These are phyloP conservation scores for Emericellopsis terricola DNA, from an alignment of 495 filamentous ascomycete genomes.

Conservation along the genomic window DNA sequence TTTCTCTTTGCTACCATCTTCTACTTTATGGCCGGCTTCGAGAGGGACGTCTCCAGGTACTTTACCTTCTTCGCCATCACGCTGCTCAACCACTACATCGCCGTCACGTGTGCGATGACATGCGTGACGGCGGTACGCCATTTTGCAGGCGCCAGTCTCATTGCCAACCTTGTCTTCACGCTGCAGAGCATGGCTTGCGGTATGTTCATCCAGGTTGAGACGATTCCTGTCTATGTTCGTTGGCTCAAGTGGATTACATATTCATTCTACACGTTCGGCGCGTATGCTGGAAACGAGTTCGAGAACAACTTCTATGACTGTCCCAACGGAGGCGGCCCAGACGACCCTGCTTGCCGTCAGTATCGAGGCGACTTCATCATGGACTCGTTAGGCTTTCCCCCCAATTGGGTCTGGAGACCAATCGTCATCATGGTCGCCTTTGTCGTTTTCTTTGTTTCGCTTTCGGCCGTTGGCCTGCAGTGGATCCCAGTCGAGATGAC, in stretches of 20 bases:
- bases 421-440: conserved; percentile 42
- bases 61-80: conserved; percentile 49
- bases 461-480: conserved; percentile 35
- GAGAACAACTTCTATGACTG: conserved; percentile 48
- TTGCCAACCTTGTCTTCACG: conserved; percentile 52
- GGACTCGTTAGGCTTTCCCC: conserved; percentile 41
- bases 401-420: conserved; percentile 42
- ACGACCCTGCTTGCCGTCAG: conserved; percentile 41
- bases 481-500: conserved; percentile 41
- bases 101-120: conserved; percentile 40
- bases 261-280: conserved; percentile 49
- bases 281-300: conserved; percentile 52
- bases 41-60: conserved; percentile 37
- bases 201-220: conserved; percentile 51
- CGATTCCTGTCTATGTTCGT: conserved; percentile 53
- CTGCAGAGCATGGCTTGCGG: conserved; percentile 54
- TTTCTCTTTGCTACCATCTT: conserved; percentile 46
- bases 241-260: conserved; percentile 51
- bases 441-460: conserved; percentile 33
- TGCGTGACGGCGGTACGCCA: conserved; percentile 40
- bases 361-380: conserved; percentile 53
- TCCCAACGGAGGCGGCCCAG: conserved; percentile 33
- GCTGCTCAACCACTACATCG: conserved; percentile 46
- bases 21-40: conserved; percentile 64
- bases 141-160: conserved; percentile 42